phyloP scores from a whole-genome alignment of 163 green algal genomes.

The Chlorella variabilis region DNA sequence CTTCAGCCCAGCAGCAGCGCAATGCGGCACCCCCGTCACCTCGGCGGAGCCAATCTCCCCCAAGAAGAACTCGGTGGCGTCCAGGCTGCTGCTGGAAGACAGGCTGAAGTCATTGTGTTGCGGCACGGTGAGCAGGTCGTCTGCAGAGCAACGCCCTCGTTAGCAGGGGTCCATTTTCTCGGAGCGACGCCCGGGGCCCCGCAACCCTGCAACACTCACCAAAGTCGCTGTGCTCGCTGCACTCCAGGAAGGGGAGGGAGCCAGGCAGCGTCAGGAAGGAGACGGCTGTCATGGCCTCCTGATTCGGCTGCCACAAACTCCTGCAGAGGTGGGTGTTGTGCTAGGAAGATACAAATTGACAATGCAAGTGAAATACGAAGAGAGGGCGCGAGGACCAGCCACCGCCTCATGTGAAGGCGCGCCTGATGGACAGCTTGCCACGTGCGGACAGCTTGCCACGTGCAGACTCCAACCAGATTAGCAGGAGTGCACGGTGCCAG shows the following conservation, averaged over 20 bases:
- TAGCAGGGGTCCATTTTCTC: neutral
- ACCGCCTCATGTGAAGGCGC: too few relatives aligned
- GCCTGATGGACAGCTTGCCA: too few relatives aligned
- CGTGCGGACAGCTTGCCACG: too few relatives aligned
- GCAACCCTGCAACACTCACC: neutral
- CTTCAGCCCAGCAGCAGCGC: neutral
- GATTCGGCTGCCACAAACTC: too few relatives aligned
- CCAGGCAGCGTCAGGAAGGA: neutral
- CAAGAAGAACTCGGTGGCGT: constrained; percentile 24
- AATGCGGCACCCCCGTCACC: neutral
- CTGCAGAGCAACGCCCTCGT: neutral
- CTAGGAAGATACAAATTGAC: too few relatives aligned
- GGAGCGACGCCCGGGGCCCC: neutral
- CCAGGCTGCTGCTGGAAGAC: neutral
- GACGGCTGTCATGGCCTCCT: neutral
- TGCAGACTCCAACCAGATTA: too few relatives aligned
- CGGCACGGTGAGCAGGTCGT: constrained; percentile 22
- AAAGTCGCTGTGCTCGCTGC: neutral
- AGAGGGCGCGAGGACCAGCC: too few relatives aligned
- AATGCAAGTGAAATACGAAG: too few relatives aligned
- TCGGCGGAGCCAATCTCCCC: constrained; percentile 4
- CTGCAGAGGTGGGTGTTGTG: too few relatives aligned
- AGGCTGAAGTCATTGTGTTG: neutral
- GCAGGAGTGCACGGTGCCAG: too few relatives aligned
- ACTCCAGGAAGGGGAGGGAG: neutral